Percentiles rank a stretch among this genome's conserved stretches.
These are phyloP conservation scores for Suillus subluteus DNA, from an alignment of 768 basidiomycete genomes.

Conservation along the genomic window DNA sequence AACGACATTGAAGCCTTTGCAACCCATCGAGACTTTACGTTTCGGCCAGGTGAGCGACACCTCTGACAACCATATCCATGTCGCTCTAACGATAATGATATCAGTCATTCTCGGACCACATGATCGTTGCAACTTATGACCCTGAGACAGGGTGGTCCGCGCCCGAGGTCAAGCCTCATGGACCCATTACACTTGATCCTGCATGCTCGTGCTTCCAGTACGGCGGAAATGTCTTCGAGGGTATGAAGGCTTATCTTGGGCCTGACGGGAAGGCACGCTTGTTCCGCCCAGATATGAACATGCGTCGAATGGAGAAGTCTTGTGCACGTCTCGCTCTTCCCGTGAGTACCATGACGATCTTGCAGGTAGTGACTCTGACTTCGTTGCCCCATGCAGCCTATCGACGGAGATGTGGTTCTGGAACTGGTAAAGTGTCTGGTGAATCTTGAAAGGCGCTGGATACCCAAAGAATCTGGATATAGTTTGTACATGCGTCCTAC, in stretches of 20 bases:
- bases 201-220: constrained; percentile 62
- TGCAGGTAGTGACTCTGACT: not conserved
- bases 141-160: constrained; percentile 67
- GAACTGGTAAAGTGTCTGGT: constrained; percentile 69
- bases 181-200: constrained; percentile 61
- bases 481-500: constrained; percentile 89
- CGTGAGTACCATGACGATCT: constrained; percentile 38
- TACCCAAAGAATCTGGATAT: constrained; percentile 72
- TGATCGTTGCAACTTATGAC: constrained; percentile 68
- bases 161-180: constrained; percentile 77
- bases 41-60: constrained; percentile 58
- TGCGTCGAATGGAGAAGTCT: constrained; percentile 76
- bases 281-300: constrained; percentile 85
- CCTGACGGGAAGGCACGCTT: constrained; percentile 74
- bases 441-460: constrained; percentile 76
- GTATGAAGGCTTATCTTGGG: constrained; percentile 76
- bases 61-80: constrained; percentile 9
- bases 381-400: constrained; percentile 30
- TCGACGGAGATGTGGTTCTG: constrained; percentile 50
- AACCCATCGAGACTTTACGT: constrained; percentile 46
- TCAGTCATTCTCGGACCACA: constrained; percentile 76
- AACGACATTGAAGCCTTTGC: constrained; percentile 52
- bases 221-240: constrained; percentile 61
- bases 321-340: constrained; percentile 75
- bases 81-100: not conserved